phyloP scores from a whole-genome alignment of 2,329 filamentous ascomycete genomes.

The Ophiosphaerella narmari region DNA sequence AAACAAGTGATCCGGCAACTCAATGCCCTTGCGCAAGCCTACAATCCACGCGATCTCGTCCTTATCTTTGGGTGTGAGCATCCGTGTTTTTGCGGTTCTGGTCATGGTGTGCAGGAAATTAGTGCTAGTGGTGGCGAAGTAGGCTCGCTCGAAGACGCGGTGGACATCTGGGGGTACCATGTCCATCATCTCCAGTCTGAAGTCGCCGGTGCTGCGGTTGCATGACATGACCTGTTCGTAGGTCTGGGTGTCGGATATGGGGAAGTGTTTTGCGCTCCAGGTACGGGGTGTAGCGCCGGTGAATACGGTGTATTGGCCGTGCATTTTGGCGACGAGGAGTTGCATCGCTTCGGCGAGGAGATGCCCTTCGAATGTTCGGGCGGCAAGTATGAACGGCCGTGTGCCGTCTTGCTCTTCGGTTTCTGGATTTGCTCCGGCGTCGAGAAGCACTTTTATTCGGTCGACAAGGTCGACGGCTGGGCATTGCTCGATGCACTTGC shows the following conservation, averaged over 20 bases:
- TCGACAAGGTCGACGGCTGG: conserved; percentile 34
- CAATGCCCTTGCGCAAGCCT: conserved; percentile 18
- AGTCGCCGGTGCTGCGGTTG: conserved; percentile 20
- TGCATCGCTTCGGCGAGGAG: conserved; percentile 31
- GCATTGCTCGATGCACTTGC: conserved; percentile 32
- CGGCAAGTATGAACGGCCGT: conserved; percentile 31
- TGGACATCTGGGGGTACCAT: conserved; percentile 34
- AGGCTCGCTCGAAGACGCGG: conserved; percentile 27
- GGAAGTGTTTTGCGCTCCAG: conserved; percentile 32
- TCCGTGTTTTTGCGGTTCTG: conserved; percentile 9
- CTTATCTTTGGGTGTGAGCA: conserved; percentile 24
- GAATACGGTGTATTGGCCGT: conserved; percentile 14
- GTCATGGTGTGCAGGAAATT: conserved; percentile 28
- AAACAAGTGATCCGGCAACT: conserved; percentile 29
- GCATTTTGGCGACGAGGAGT: conserved; percentile 27
- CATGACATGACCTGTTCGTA: conserved; percentile 32
- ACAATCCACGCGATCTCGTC: conserved; percentile 29
- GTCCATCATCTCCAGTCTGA: conserved; percentile 19
- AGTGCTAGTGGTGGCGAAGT: conserved; percentile 29
- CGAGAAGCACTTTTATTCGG: conserved; percentile 30
- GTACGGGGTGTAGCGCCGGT: conserved; percentile 14
- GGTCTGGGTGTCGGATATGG: conserved; percentile 27
- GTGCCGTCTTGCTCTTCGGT: conserved; percentile 22
- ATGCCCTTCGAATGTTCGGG: conserved; percentile 33
- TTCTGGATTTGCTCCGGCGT: conserved; percentile 38